Percentiles rank a stretch among this genome's conserved stretches.
Evolutionary conservation across 2,329 filamentous ascomycete species (phyloP).

Genomic region (Hypoxylon sp.): DNA sequence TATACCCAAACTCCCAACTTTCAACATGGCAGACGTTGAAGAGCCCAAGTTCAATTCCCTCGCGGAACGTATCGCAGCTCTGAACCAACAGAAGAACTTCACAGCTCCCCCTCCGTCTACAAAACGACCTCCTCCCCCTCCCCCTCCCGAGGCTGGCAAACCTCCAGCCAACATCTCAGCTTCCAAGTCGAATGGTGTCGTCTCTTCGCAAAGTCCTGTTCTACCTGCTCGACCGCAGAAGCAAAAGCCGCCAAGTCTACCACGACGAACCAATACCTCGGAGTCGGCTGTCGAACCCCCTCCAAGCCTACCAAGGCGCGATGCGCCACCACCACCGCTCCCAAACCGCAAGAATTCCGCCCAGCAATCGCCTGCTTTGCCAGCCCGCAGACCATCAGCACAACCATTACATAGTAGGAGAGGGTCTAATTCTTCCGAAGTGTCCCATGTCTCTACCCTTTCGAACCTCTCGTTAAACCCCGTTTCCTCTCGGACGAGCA

Average conservation of each 20-base stretch:
- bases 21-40: constrained; percentile 71
- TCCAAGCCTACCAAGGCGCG: constrained; percentile 50
- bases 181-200: constrained; percentile 50
- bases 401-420: constrained; percentile 63
- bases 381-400: constrained; percentile 64
- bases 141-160: constrained; percentile 58
- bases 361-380: constrained; percentile 63
- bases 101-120: constrained; percentile 55
- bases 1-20: neutral
- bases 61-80: constrained; percentile 74
- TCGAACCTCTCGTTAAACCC: constrained; percentile 67
- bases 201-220: constrained; percentile 54
- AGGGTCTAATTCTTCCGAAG: constrained; percentile 71
- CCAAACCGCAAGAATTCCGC: constrained; percentile 58
- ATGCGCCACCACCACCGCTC: constrained; percentile 57
- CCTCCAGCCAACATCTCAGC: constrained; percentile 57
- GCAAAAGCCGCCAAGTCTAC: constrained; percentile 56
- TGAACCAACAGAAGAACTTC: constrained; percentile 74
- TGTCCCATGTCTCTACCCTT: constrained; percentile 67
- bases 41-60: constrained; percentile 74
- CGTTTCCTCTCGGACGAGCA: constrained; percentile 64
- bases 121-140: constrained; percentile 63
- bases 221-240: constrained; percentile 59
- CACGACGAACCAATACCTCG: constrained; percentile 56
- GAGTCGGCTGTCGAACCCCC: constrained; percentile 45